Conservation (phyloP, 2,329 filamentous ascomycete genomes). For the Diaporthe amygdali region DNA sequence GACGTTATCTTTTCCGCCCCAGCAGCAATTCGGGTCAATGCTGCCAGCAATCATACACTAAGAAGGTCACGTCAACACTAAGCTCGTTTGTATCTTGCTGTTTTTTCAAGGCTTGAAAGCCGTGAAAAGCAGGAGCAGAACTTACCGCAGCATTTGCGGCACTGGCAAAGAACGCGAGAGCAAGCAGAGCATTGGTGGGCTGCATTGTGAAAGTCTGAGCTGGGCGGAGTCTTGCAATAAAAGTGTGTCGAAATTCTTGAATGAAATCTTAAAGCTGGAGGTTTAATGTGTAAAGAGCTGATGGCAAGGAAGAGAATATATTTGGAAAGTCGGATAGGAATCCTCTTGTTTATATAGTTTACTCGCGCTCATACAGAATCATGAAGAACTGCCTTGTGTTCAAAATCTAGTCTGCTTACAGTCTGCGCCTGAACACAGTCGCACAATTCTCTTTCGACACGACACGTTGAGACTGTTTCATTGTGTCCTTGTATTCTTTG, state of each 20-base stretch:
- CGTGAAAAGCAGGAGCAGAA: not conserved
- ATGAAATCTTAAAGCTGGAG: not conserved
- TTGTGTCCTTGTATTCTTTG: too few relatives aligned
- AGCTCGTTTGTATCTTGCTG: not conserved
- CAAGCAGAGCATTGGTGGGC: not conserved
- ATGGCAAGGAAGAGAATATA: not conserved
- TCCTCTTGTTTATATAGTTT: not conserved
- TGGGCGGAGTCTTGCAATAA: not conserved
- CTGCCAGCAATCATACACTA: not conserved
- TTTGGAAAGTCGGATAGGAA: not conserved
- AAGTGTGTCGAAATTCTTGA: not conserved
- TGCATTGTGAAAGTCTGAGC: not conserved
- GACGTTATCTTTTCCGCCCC: not conserved
- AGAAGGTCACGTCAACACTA: not conserved
- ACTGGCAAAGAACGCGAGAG: not conserved
- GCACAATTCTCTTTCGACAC: not conserved
- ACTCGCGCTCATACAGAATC: not conserved
- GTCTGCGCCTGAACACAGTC: not conserved
- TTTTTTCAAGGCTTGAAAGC: not conserved
- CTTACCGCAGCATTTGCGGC: not conserved
- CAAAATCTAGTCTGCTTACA: not conserved
- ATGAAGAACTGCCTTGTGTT: not conserved
- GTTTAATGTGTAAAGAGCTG: not conserved
- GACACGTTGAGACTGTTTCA: too few relatives aligned
- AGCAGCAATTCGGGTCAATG: not conserved